Conservation (phyloP, 2,329 filamentous ascomycete genomes). For the Xylariaceae sp. region DNA sequence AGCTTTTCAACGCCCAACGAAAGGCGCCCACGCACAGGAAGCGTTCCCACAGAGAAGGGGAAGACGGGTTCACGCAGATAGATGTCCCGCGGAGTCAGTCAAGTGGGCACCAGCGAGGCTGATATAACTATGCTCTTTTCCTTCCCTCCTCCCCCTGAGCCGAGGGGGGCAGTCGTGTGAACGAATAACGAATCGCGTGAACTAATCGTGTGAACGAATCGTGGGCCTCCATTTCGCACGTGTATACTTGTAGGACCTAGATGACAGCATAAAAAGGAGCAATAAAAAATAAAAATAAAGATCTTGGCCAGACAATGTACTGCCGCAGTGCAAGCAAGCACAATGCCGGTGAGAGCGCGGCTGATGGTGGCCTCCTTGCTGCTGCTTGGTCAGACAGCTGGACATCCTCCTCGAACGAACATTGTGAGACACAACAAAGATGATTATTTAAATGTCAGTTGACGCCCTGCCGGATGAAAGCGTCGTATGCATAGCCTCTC, state of each 20-base stretch:
- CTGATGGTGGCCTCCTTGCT: background rate
- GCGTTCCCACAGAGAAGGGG: background rate
- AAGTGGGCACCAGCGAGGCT: background rate
- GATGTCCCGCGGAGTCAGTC: background rate
- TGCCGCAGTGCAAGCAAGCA: background rate
- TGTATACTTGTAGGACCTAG: conserved; percentile 16
- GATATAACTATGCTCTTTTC: background rate
- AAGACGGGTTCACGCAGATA: background rate
- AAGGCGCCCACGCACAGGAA: background rate
- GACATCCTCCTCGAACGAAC: no score
- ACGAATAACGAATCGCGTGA: conserved; percentile 7
- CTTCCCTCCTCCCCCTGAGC: conserved; percentile 9
- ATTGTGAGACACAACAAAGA: no score
- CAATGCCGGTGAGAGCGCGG: background rate
- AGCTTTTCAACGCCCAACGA: conserved; percentile 2
- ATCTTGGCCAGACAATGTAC: no score
- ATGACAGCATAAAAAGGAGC: background rate
- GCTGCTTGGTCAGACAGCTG: no score
- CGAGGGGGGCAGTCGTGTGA: conserved; percentile 10
- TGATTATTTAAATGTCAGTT: no score
- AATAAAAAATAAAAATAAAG: no score
- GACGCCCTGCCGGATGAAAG: no score
- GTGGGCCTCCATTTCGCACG: conserved; percentile 26
- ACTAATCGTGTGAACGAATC: conserved; percentile 24
- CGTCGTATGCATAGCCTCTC: no score